Evolutionary conservation across 257 asterid species (phyloP).

Genomic region (Ehretia macrophylla): DNA sequence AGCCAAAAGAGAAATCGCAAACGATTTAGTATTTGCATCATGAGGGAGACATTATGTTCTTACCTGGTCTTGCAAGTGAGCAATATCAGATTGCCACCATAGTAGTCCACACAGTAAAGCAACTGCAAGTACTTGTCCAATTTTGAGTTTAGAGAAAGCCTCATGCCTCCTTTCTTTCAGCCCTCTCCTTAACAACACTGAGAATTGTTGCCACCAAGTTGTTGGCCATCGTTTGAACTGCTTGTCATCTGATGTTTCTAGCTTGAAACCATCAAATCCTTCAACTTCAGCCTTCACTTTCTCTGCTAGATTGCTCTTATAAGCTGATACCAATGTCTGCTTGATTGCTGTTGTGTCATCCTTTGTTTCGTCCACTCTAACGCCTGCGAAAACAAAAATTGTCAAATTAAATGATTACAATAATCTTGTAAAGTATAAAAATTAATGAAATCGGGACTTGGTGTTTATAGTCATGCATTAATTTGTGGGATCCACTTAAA

Average conservation of each 20-base stretch:
- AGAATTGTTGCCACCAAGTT: slow-evolving; percentile 69
- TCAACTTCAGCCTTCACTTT: slow-evolving; percentile 33
- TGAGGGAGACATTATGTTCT: no score
- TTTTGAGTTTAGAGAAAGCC: slow-evolving; percentile 54
- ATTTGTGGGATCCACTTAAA: no score
- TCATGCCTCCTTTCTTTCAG: slow-evolving; percentile 71
- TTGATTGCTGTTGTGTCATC: slow-evolving; percentile 45
- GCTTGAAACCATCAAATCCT: slow-evolving; percentile 7
- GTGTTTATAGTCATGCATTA: no score
- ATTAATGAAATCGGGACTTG: no score
- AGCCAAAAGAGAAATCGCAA: no score
- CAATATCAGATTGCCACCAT: slow-evolving; percentile 68
- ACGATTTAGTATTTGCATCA: no score
- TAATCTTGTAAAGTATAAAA: background rate
- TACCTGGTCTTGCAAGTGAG: slow-evolving; percentile 78
- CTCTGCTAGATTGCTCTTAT: slow-evolving; percentile 29
- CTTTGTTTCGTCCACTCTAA: slow-evolving; percentile 35
- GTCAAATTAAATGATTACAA: background rate
- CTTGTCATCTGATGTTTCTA: slow-evolving; percentile 12
- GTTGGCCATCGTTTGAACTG: slow-evolving; percentile 46
- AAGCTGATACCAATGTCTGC: slow-evolving; percentile 42
- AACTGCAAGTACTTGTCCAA: slow-evolving; percentile 44
- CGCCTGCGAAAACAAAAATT: slow-evolving; percentile 32
- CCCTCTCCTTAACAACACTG: slow-evolving; percentile 58
- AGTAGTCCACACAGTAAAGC: slow-evolving; percentile 53